Percentiles rank a stretch among this genome's conserved stretches.
Conservation (phyloP, 805 yeast species). For the Yarrowia divulgata region DNA sequence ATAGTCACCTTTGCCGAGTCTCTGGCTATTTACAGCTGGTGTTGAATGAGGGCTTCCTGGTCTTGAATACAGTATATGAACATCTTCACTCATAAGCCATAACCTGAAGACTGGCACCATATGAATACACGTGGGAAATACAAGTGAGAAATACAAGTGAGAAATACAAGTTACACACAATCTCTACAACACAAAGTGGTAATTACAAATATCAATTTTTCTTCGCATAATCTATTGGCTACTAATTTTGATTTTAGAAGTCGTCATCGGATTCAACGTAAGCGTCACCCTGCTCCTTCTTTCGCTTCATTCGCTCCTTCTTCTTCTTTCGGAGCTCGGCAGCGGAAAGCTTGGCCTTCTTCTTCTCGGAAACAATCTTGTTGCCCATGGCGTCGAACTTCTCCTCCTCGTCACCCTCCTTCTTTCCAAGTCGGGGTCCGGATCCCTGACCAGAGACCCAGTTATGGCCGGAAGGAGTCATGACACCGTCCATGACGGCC, state of each 20-base stretch:
- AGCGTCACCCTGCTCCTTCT: slow-evolving; percentile 99
- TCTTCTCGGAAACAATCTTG: slow-evolving; percentile 96
- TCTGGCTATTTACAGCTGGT: too few species aligned
- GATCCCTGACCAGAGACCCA: slow-evolving; percentile 99
- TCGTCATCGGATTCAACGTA: slow-evolving; percentile 97
- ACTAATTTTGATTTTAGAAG: slow-evolving; percentile 55
- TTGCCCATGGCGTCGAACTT: slow-evolving; percentile 99
- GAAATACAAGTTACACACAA: background rate
- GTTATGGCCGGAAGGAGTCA: slow-evolving; percentile 99
- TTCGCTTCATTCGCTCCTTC: slow-evolving; percentile 99
- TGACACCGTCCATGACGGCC: slow-evolving; percentile 97
- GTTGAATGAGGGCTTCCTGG: too few species aligned
- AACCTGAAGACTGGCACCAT: too few species aligned
- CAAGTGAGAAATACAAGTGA: background rate
- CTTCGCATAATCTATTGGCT: slow-evolving; percentile 37
- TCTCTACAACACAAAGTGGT: background rate
- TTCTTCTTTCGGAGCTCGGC: slow-evolving; percentile 99
- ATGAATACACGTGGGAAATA: too few species aligned
- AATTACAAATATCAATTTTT: slow-evolving; percentile 7
- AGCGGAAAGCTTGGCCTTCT: slow-evolving; percentile 96
- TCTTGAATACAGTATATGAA: too few species aligned
- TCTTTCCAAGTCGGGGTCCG: slow-evolving; percentile 99
- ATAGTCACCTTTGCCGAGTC: too few species aligned
- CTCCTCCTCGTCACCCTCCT: slow-evolving; percentile 93
- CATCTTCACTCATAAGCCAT: too few species aligned